Evolutionary conservation across 2,329 filamentous ascomycete species (phyloP), one percentile per base, ranked within the genome.

Genomic region (Talaromyces piceae): DNA sequence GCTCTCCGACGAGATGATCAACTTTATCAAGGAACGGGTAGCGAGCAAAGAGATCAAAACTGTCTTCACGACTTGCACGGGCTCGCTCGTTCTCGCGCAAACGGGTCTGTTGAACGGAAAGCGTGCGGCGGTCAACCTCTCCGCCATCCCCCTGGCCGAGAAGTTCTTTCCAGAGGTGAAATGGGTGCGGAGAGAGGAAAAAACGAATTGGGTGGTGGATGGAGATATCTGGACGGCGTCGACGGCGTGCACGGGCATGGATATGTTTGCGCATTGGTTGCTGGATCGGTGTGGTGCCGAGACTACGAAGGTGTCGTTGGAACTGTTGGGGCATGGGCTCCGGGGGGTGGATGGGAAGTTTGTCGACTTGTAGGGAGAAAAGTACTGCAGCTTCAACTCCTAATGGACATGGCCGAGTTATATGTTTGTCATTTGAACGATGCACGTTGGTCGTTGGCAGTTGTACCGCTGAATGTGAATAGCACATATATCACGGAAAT

Each of bases 211-310:
- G 51, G 47, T 49, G 7, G 41, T 47, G n/a, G 51, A 53, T 18
- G 51, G 51, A 3, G 37, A 41, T 12, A 26, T 53, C 2, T 53
- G 51, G 51, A 53, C 51, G n/a, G 51, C 46, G 8, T 41, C 45
- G 9, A 41, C 41, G 2, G 51, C 51, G 6, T 41, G 30, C 13
- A 31, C 51, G 3, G 51, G 51, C 9, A 53, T 53, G 51, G 51
- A 53, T 28, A 53, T 53, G 51, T 41, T 53, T 43, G 47, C 47
- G n/a, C 46, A 53, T 26, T 53, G 51, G 51, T 20, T 53, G 16
- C 37, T 52, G 20, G 39, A 52, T 28, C 30, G 49, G 26, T 49
- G 28, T 23, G 45, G 50, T 2, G 8, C 28, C n/a, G 41, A 52
- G 22, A 6, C 45, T 28, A 47, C 45, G 2, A 52, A 52, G 28